Evolutionary conservation across 2,329 filamentous ascomycete species (phyloP).

Genomic region (Aspergillus ibericus): DNA sequence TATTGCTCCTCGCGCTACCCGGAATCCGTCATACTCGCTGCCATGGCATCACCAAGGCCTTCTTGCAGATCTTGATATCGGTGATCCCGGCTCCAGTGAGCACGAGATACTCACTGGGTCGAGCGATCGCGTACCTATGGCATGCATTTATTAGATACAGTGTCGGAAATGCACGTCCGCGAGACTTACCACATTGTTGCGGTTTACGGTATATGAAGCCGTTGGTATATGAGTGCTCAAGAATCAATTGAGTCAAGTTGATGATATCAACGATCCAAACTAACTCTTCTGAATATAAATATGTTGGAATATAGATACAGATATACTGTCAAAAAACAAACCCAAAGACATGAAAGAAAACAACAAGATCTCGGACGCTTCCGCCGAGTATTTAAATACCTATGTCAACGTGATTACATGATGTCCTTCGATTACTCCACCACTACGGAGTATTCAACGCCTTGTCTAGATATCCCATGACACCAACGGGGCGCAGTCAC

Average conservation of each 20-base stretch:
- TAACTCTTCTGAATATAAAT: not conserved
- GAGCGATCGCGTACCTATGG: slow-evolving; percentile 66
- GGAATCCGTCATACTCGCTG: slow-evolving; percentile 52
- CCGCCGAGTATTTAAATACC: too few relatives aligned
- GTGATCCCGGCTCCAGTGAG: slow-evolving; percentile 77
- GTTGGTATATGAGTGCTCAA: not conserved
- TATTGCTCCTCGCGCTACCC: not conserved
- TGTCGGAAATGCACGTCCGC: not conserved
- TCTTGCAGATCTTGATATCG: slow-evolving; percentile 75
- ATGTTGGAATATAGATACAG: too few relatives aligned
- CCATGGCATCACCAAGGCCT: slow-evolving; percentile 69
- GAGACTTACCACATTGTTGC: slow-evolving; percentile 20
- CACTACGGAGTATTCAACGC: not conserved
- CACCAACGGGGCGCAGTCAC: not conserved
- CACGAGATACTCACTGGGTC: slow-evolving; percentile 82
- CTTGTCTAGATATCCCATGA: not conserved
- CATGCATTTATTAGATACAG: not conserved
- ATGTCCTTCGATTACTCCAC: not conserved
- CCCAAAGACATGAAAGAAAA: too few relatives aligned
- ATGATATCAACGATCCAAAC: not conserved
- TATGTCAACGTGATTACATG: not conserved
- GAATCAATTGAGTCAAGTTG: too few relatives aligned
- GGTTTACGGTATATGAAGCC: not conserved
- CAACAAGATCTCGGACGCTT: too few relatives aligned
- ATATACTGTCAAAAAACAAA: too few relatives aligned